Evolutionary conservation across 1,284 basidiomycete genomes (phyloP).

Genomic region (Pseudozyma sp.): DNA sequence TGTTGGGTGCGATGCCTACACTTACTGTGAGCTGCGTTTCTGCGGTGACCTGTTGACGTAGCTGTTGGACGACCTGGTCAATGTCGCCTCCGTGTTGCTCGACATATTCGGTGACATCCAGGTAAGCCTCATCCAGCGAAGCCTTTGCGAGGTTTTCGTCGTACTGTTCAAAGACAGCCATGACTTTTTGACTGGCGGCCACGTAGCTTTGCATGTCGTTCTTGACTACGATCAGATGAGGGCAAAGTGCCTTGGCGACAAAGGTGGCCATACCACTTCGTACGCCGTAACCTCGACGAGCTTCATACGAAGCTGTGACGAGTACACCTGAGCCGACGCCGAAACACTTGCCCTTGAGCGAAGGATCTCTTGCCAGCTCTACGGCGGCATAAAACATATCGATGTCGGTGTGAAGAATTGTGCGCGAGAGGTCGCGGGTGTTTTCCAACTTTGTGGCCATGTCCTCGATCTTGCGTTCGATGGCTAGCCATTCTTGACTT

Average conservation of each 20-base stretch:
- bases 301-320: slow-evolving; percentile 65
- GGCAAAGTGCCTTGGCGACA: slow-evolving; percentile 92
- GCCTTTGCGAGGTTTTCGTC: slow-evolving; percentile 83
- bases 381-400: slow-evolving; percentile 68
- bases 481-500: slow-evolving; percentile 46
- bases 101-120: slow-evolving; percentile 82
- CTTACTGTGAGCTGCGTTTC: slow-evolving; percentile 82
- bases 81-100: slow-evolving; percentile 76
- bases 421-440: slow-evolving; percentile 81
- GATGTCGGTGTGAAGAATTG: slow-evolving; percentile 81
- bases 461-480: slow-evolving; percentile 54
- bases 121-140: slow-evolving; percentile 83
- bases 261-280: slow-evolving; percentile 75
- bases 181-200: slow-evolving; percentile 64
- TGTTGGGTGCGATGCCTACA: slow-evolving; percentile 74
- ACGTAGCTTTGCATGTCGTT: slow-evolving; percentile 69
- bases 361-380: slow-evolving; percentile 80
- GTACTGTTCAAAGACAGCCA: slow-evolving; percentile 77
- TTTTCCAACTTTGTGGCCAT: slow-evolving; percentile 78
- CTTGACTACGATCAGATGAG: slow-evolving; percentile 82
- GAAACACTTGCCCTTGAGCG: slow-evolving; percentile 74
- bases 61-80: slow-evolving; percentile 77
- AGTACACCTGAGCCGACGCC: slow-evolving; percentile 64
- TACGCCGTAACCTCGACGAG: slow-evolving; percentile 77
- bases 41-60: slow-evolving; percentile 49